Percentiles rank a stretch among this genome's conserved stretches.
Evolutionary conservation across 139 green algal species (phyloP).

Genomic region (Mesostigma viride): DNA sequence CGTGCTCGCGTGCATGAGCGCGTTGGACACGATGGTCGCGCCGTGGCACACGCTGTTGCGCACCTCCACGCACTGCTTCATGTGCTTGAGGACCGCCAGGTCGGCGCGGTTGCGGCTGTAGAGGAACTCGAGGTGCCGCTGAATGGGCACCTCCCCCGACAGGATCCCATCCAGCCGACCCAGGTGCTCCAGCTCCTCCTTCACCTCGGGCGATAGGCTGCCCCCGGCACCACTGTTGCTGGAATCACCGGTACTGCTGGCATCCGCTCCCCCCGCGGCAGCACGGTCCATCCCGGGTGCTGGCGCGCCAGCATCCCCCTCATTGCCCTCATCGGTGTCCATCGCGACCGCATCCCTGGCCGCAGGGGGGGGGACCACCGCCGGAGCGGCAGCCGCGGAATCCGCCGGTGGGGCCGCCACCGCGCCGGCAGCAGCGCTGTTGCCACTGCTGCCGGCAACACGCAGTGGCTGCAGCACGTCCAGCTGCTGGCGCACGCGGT

Average conservation of each 20-base stretch:
- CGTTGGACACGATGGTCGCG: conserved; percentile 86
- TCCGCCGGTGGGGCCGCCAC: neutral
- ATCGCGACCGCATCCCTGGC: conserved; percentile 13
- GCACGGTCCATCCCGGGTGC: conserved; percentile 3
- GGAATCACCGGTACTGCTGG: no score
- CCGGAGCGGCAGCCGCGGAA: conserved; percentile 15
- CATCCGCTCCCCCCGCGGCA: conserved; percentile 1
- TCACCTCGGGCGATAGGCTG: no score
- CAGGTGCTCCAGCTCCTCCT: conserved; percentile 31
- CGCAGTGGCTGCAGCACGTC: no score
- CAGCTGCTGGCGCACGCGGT: conserved; percentile 34
- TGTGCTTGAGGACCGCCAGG: conserved; percentile 77
- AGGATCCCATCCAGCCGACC: conserved; percentile 58
- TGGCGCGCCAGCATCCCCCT: neutral
- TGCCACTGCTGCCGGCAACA: no score
- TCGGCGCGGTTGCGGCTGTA: conserved; percentile 30
- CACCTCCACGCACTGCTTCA: conserved; percentile 73
- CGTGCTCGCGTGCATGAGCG: conserved; percentile 89
- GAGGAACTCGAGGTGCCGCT: conserved; percentile 89
- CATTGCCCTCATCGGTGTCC: conserved; percentile 24
- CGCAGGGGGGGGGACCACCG: neutral
- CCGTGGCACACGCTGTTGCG: conserved; percentile 76
- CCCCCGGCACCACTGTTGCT: no score
- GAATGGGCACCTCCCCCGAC: conserved; percentile 69
- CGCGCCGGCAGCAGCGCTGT: conserved; percentile 16